Evolutionary conservation across 148 eudicot genomes (phyloP).

Genomic region (Silene latifolia): DNA sequence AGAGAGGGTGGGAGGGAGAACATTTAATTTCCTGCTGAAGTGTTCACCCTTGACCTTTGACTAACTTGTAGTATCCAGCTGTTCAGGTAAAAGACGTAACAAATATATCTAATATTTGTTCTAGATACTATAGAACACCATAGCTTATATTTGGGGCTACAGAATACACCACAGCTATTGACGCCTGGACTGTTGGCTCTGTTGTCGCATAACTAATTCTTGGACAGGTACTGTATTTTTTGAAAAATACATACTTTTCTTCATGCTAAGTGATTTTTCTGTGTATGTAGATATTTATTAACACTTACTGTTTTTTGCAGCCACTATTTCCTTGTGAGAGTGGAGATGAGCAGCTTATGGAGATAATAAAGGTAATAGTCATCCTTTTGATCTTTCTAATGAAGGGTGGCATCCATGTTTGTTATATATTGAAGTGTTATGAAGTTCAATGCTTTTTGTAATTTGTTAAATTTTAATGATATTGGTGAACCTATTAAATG

Average conservation of each 20-base stretch:
- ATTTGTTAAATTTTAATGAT: no score
- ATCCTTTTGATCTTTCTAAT: no score
- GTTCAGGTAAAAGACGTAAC: conserved; percentile 88
- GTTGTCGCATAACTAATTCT: conserved; percentile 87
- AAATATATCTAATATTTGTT: conserved; percentile 90
- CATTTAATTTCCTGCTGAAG: no score
- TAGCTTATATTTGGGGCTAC: conserved; percentile 96
- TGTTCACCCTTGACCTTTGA: no score
- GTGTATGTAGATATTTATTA: neutral
- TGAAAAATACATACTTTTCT: no score
- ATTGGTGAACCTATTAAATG: no score
- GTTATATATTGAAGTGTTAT: no score
- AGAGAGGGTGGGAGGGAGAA: no score
- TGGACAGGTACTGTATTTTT: conserved; percentile 54
- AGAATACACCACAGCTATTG: conserved; percentile 79
- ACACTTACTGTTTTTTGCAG: conserved; percentile 32
- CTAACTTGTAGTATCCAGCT: no score
- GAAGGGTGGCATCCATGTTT: no score
- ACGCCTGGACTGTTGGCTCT: conserved; percentile 91
- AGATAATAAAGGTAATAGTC: conserved; percentile 72
- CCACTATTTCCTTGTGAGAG: conserved; percentile 90
- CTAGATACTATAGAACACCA: conserved; percentile 92
- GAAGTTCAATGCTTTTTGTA: no score
- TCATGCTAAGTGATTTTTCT: no score
- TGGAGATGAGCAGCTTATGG: conserved; percentile 92